Conservation (phyloP, 2,329 filamentous ascomycete genomes). For the Aspergillus luchuensis region DNA sequence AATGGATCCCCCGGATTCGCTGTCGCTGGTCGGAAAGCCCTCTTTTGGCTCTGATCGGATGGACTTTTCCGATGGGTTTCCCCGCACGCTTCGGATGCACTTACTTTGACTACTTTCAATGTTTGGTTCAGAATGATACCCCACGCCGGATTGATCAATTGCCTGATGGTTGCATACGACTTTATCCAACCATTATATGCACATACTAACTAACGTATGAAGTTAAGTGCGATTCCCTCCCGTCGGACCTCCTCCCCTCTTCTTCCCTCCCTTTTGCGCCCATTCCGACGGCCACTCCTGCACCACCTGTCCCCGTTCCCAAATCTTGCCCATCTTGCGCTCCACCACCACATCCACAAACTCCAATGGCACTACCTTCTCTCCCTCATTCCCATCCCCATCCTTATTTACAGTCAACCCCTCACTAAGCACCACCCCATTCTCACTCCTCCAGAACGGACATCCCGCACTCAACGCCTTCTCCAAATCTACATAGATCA, state of each 20-base stretch:
- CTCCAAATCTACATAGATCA: conserved; percentile 75
- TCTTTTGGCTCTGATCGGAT: neutral
- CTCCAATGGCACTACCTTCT: conserved; percentile 63
- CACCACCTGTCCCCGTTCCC: conserved; percentile 56
- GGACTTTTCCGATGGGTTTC: neutral
- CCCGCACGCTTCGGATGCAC: neutral
- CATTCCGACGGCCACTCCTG: conserved; percentile 51
- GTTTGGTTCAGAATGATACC: neutral
- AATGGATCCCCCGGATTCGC: conserved; percentile 4
- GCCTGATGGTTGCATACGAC: neutral
- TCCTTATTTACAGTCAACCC: conserved; percentile 55
- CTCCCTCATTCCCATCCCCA: conserved; percentile 32
- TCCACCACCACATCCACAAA: conserved; percentile 75
- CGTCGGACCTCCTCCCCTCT: conserved; percentile 10
- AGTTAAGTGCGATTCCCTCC: neutral
- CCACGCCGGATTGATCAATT: neutral
- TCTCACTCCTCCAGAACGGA: conserved; percentile 77
- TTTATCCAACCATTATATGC: too few species aligned
- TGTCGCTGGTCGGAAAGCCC: neutral
- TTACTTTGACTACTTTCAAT: too few species aligned
- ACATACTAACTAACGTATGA: neutral
- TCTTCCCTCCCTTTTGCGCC: conserved; percentile 39
- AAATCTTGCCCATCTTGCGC: conserved; percentile 70
- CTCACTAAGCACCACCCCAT: conserved; percentile 68
- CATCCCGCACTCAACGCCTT: conserved; percentile 64